Percentiles rank a stretch among this genome's conserved stretches.
Conservation (phyloP, 768 basidiomycete species). For the Tricholoma flavovirens region DNA sequence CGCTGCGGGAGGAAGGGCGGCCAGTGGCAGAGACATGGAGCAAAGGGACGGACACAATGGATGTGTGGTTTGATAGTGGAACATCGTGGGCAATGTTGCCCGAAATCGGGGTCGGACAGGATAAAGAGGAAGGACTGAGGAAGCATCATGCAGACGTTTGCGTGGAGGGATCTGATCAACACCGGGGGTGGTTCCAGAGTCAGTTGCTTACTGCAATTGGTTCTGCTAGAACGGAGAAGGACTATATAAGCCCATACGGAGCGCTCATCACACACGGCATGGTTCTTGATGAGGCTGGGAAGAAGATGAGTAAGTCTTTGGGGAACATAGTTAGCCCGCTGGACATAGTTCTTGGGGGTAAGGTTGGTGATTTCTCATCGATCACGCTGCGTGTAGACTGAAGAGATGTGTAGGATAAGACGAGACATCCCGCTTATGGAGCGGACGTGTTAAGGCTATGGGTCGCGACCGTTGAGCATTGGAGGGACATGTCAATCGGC, state of each 20-base stretch:
- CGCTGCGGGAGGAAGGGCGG: slow-evolving; percentile 41
- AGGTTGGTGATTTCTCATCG: slow-evolving; percentile 38
- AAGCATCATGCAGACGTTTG: slow-evolving; percentile 73
- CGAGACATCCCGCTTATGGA: slow-evolving; percentile 75
- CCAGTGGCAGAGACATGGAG: slow-evolving; percentile 45
- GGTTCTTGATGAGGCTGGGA: slow-evolving; percentile 84
- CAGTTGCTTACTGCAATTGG: slow-evolving; percentile 80
- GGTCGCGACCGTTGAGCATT: slow-evolving; percentile 88
- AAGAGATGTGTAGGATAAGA: slow-evolving; percentile 43
- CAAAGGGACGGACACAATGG: slow-evolving; percentile 93
- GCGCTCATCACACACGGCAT: slow-evolving; percentile 93
- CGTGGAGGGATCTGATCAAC: slow-evolving; percentile 94
- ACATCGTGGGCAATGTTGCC: slow-evolving; percentile 84
- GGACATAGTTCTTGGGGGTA: slow-evolving; percentile 71
- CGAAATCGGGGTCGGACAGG: slow-evolving; percentile 28
- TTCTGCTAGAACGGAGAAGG: slow-evolving; percentile 28
- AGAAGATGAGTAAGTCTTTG: slow-evolving; percentile 97
- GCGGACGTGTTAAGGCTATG: slow-evolving; percentile 85
- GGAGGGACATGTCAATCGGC: slow-evolving; percentile 84
- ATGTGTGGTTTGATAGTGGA: slow-evolving; percentile 99
- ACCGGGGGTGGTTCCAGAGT: slow-evolving; percentile 99
- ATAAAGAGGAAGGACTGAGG: slow-evolving; percentile 18
- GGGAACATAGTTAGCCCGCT: slow-evolving; percentile 89
- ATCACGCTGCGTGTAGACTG: background rate
- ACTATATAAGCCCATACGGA: slow-evolving; percentile 53